These are phyloP conservation scores for Phytophthora uliginosa DNA, from an alignment of 352 stramenopile genomes.

Conservation along the genomic window DNA sequence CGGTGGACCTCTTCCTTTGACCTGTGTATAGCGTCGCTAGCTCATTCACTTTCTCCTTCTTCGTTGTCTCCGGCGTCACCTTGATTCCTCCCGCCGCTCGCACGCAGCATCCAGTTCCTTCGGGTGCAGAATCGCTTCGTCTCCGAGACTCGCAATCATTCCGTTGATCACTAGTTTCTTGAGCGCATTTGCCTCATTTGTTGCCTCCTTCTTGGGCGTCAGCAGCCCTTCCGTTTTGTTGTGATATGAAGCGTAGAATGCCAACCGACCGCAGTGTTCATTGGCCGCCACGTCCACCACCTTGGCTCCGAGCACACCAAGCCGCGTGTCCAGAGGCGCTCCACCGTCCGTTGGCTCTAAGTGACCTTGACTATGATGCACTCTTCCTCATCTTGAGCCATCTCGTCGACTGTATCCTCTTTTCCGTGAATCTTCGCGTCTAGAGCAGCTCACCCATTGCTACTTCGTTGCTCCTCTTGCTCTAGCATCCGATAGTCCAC, in stretches of 20 bases:
- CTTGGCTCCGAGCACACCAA: background rate
- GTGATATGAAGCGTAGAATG: background rate
- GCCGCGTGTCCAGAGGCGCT: background rate
- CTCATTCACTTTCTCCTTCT: too few species aligned
- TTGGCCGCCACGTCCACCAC: conserved; percentile 1
- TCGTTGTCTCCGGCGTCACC: too few species aligned
- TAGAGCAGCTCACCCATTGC: too few species aligned
- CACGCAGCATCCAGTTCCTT: background rate
- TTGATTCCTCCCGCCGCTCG: background rate
- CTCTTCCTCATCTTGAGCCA: too few species aligned
- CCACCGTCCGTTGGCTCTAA: background rate
- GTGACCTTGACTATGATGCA: too few species aligned
- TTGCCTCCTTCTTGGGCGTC: background rate
- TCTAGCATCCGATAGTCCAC: too few species aligned
- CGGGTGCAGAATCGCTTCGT: background rate
- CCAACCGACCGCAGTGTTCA: conserved; percentile 8
- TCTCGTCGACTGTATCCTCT: too few species aligned
- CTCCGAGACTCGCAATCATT: background rate
- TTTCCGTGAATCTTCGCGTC: too few species aligned
- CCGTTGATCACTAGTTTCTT: conserved; percentile 5
- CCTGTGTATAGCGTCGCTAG: too few species aligned
- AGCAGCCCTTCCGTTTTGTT: background rate
- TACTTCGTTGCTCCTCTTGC: too few species aligned
- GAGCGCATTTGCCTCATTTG: background rate
- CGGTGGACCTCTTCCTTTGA: background rate